Percentiles rank a stretch among this genome's conserved stretches.
Evolutionary conservation across 306 rosid species (phyloP).

Genomic region (Vigna trinervia): DNA sequence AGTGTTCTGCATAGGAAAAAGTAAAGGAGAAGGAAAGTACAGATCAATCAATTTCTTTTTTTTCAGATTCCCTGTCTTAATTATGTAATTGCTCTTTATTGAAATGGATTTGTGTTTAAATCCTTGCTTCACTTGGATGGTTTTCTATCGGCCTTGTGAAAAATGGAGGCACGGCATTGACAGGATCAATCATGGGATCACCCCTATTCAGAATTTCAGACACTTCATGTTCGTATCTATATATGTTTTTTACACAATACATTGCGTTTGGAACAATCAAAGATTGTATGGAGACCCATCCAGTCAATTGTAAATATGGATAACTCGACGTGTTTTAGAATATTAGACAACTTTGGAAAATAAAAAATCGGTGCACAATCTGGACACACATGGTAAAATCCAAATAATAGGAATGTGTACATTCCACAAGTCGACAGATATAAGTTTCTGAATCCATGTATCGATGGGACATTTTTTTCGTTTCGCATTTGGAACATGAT

Average conservation of each 20-base stretch:
- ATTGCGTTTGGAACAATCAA: constrained; percentile 5
- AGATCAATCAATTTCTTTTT: constrained; percentile 20
- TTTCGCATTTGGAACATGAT: constrained; percentile 3
- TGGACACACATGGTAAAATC: constrained; percentile 17
- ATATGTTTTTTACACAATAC: constrained; percentile 2
- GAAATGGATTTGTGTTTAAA: constrained; percentile 14
- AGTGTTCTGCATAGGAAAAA: constrained; percentile 35
- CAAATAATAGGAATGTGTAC: constrained; percentile 27
- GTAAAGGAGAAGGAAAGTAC: background rate
- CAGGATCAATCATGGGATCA: background rate
- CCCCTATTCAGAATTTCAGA: background rate
- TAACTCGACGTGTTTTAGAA: background rate
- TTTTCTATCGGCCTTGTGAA: background rate
- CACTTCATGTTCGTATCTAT: background rate
- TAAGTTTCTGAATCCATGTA: constrained; percentile 1
- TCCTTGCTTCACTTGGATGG: constrained; percentile 6
- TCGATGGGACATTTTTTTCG: background rate
- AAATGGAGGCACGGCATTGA: background rate
- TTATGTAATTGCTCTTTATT: constrained; percentile 19
- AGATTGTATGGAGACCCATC: constrained; percentile 24
- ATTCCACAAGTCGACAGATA: constrained; percentile 31
- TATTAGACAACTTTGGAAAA: background rate
- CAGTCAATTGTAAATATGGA: background rate
- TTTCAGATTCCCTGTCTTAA: background rate
- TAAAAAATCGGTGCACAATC: background rate